phyloP scores from a whole-genome alignment of 106 monocot genomes.

The Platanthera zijinensis region DNA sequence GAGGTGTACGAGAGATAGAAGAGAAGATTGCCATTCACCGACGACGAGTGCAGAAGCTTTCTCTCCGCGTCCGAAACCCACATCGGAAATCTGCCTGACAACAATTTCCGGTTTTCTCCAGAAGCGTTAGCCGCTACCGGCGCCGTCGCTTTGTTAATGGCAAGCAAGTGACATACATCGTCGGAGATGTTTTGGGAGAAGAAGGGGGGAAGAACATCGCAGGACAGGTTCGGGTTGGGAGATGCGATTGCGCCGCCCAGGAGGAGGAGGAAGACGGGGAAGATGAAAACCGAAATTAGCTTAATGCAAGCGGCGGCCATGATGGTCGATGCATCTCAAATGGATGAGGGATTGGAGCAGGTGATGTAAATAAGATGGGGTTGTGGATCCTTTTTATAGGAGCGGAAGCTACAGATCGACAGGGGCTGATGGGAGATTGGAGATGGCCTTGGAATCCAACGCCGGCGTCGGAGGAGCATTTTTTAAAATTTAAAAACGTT shows the following conservation, averaged over 20 bases:
- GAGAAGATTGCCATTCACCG: slow-evolving; percentile 10
- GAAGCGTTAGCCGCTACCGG: neutral
- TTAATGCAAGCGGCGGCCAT: neutral
- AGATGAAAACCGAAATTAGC: neutral
- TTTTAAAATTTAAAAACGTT: too few species aligned
- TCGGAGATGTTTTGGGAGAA: slow-evolving; percentile 8
- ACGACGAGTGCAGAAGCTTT: slow-evolving; percentile 13
- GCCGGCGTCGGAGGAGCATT: too few species aligned
- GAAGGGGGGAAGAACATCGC: slow-evolving; percentile 13
- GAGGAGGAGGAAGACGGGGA: neutral
- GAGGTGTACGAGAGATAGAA: too few species aligned
- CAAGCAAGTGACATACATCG: slow-evolving; percentile 11
- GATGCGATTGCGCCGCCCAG: too few species aligned
- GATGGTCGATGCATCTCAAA: neutral
- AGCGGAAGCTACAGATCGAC: too few species aligned
- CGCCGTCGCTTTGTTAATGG: slow-evolving; percentile 10
- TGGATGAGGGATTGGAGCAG: too few species aligned
- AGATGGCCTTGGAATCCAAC: too few species aligned
- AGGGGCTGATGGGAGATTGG: too few species aligned
- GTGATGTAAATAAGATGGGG: too few species aligned
- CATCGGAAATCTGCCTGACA: neutral
- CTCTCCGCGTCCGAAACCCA: slow-evolving; percentile 11
- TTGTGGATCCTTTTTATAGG: too few species aligned
- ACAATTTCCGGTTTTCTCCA: neutral
- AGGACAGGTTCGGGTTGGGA: neutral